A percentile compares a stretch with the other conserved stretches of the same genome.
phyloP scores from a whole-genome alignment of 129 eudicot species.

The Escallonia rubra region DNA sequence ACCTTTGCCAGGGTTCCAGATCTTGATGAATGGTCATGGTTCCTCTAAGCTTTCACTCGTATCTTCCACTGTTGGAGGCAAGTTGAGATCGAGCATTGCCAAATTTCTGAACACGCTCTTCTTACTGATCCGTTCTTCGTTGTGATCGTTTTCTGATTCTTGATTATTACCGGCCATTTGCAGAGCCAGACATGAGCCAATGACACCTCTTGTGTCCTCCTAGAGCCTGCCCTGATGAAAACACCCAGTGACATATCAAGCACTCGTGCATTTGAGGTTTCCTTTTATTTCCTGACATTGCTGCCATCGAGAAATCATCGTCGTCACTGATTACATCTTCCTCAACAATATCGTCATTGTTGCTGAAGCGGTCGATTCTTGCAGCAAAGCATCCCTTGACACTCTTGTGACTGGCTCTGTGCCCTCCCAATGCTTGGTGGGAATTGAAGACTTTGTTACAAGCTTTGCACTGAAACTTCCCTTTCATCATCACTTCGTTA shows the following conservation, averaged over 20 bases:
- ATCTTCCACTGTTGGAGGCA: not conserved
- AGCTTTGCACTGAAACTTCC: constrained; percentile 37
- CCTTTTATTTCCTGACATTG: constrained; percentile 5
- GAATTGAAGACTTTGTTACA: constrained; percentile 39
- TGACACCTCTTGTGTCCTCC: constrained; percentile 79
- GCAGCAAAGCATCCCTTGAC: constrained; percentile 71
- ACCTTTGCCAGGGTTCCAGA: not conserved
- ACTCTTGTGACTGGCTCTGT: constrained; percentile 55
- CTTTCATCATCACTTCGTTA: constrained; percentile 13
- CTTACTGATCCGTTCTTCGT: constrained; percentile 12
- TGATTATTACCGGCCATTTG: not conserved
- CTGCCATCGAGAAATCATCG: constrained; percentile 1
- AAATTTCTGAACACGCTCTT: constrained; percentile 3
- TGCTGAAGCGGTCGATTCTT: constrained; percentile 4
- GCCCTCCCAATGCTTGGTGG: constrained; percentile 47
- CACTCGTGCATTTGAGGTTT: constrained; percentile 36
- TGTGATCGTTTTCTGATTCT: constrained; percentile 4
- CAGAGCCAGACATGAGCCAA: constrained; percentile 32
- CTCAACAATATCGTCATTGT: constrained; percentile 6
- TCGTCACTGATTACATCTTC: constrained; percentile 12
- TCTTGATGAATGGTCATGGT: not conserved
- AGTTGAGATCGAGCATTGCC: constrained; percentile 11
- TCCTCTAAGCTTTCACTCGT: not conserved
- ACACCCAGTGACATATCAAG: constrained; percentile 45
- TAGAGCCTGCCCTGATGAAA: constrained; percentile 65